Base-by-base conservation (phyloP, 2,329 filamentous ascomycete species). In the Ophidiomyces ophidiicola region DNA sequence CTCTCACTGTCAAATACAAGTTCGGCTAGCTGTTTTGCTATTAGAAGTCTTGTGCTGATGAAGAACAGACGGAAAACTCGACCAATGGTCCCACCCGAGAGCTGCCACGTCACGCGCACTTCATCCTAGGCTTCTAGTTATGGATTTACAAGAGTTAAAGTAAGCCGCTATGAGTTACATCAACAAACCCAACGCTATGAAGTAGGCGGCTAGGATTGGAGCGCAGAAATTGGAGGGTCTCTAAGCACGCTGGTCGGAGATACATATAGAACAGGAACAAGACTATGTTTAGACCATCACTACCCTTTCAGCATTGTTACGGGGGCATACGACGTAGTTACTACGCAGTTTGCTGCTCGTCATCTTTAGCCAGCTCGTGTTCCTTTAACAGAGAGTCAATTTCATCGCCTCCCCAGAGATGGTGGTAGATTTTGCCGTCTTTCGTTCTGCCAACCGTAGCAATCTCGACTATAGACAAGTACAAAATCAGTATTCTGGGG, bases 401-500 rank as follows among this genome's bases (percentile, higher is more conserved):
- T 70, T 96, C 90, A 50, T 98, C 88, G 31, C 87, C 88, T 53
- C 78, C 82, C 90, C 90, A 98, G 46, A 98, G 73, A 60, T 93
- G 83, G 66, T 98, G 90, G 70, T 96, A 98, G 64, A 98, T 88
- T 70, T 88, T 90, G 55, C 90, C 90, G 50, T 87, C 78, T 64
- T 86, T 81, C 50, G 87, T 96, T 69, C 87, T 85, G 53, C 90
- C 92, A 45, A 98, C 88, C 21, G 92, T 98, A 51, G 90, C 92
- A 58, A 98, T 98, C 60, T 98, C 90, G 59, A 98, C 87, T 94
- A 52, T 11, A 46, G 28, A 14, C 11, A 14, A n/a, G 18, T 34
- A n/a, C 33, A 39, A 24, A 23, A 23, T 33, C 33, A 32, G 43
- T 12, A 29, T 30, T 15, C n/a, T 3, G 5, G 21, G n/a, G n/a